These are phyloP conservation scores for Eucalyptus erythrocorys DNA, from an alignment of 345 rosid genomes.

Conservation along the genomic window DNA sequence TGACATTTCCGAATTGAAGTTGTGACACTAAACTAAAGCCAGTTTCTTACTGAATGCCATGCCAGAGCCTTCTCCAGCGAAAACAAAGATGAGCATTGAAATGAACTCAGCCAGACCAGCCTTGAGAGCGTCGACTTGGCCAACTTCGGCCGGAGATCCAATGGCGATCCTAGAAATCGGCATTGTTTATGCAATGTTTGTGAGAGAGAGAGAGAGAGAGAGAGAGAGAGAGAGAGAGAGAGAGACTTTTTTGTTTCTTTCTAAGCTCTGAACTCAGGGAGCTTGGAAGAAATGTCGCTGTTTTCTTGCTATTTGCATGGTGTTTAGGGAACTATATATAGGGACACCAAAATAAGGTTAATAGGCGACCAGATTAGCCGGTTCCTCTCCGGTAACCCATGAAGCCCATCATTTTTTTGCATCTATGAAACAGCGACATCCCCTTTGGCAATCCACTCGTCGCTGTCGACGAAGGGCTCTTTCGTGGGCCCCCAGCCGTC, in stretches of 20 bases:
- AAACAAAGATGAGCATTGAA: constrained; percentile 59
- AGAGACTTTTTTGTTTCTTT: neutral
- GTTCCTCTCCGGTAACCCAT: neutral
- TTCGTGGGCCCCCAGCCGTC: neutral
- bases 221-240: too few species aligned
- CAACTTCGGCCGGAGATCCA: constrained; percentile 31
- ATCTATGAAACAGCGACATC: neutral
- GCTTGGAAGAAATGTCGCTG: neutral
- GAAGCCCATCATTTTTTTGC: neutral
- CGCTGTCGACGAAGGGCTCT: neutral
- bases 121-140: constrained; percentile 32
- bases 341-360: neutral
- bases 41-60: constrained; percentile 46
- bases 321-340: neutral
- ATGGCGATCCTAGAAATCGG: constrained; percentile 29
- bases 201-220: neutral
- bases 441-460: neutral
- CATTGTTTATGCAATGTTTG: constrained; percentile 9
- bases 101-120: constrained; percentile 65
- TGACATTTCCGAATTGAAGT: neutral
- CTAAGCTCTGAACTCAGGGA: neutral
- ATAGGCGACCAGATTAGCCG: neutral
- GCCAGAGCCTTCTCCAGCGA: constrained; percentile 77
- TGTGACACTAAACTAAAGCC: neutral
- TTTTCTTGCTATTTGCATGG: neutral